Percentiles rank a stretch among this genome's conserved stretches.
Conservation (phyloP, 257 asterid species). For the Solanum lycopersicoides region DNA sequence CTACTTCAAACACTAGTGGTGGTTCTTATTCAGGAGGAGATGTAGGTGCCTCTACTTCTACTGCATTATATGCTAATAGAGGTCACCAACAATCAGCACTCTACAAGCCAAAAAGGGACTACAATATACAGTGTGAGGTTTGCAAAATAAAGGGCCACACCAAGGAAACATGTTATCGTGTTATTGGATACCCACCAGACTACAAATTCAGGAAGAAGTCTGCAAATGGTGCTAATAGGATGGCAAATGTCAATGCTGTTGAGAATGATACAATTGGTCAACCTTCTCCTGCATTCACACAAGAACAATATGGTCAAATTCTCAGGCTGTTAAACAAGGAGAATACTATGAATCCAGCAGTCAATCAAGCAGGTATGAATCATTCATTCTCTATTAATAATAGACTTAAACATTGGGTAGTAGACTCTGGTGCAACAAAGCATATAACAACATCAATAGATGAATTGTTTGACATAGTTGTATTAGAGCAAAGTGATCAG, state of each 20-base stretch:
- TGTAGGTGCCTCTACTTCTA: not conserved
- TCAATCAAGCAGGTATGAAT: too few relatives aligned
- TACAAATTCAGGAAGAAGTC: not conserved
- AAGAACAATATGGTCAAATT: not conserved
- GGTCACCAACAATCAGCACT: not conserved
- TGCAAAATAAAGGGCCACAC: not conserved
- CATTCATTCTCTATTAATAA: too few relatives aligned
- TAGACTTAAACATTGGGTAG: not conserved
- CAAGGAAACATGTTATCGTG: not conserved
- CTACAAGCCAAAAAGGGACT: not conserved
- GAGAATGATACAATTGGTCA: not conserved
- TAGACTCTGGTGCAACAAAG: not conserved
- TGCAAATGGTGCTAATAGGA: not conserved
- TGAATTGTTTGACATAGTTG: not conserved
- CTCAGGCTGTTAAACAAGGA: not conserved
- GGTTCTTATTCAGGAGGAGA: not conserved
- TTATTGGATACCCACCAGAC: not conserved
- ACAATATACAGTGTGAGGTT: too few relatives aligned
- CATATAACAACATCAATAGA: not conserved
- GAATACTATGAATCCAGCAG: not conserved
- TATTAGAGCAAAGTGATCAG: not conserved
- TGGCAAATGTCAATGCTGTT: not conserved
- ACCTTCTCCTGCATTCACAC: not conserved
- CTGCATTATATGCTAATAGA: not conserved
- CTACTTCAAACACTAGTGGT: not conserved